These are phyloP conservation scores for Sarocladium strictum DNA, from an alignment of 2,329 filamentous ascomycete species.

Conservation along the genomic window DNA sequence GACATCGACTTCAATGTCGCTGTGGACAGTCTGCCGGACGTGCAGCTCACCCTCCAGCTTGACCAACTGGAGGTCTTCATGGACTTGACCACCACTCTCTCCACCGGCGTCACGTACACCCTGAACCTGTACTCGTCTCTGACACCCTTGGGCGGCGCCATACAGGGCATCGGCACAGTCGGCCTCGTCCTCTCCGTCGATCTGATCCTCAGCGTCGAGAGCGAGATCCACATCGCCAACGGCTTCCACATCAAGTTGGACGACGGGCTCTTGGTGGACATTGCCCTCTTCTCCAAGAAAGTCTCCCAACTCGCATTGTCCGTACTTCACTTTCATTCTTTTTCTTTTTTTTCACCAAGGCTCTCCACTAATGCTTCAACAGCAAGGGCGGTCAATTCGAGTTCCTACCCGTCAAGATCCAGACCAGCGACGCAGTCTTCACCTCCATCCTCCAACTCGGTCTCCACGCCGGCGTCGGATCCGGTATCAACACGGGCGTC, in stretches of 20 bases:
- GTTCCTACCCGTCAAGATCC: slow-evolving; percentile 48
- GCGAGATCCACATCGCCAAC: slow-evolving; percentile 42
- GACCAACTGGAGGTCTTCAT: slow-evolving; percentile 48
- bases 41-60: slow-evolving; percentile 38
- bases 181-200: slow-evolving; percentile 45
- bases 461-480: slow-evolving; percentile 11
- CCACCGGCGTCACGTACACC: slow-evolving; percentile 36
- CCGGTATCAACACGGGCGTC: slow-evolving; percentile 14
- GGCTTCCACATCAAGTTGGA: slow-evolving; percentile 52
- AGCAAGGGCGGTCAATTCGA: slow-evolving; percentile 49
- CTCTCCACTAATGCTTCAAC: not conserved
- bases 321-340: slow-evolving; percentile 19
- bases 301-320: slow-evolving; percentile 44
- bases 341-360: too few relatives aligned
- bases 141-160: slow-evolving; percentile 33
- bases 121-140: slow-evolving; percentile 43
- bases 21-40: slow-evolving; percentile 34
- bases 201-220: slow-evolving; percentile 42
- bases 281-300: slow-evolving; percentile 44
- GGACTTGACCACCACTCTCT: slow-evolving; percentile 36
- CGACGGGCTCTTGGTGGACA: slow-evolving; percentile 39
- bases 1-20: slow-evolving; percentile 38
- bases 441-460: slow-evolving; percentile 38
- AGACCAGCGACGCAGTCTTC: slow-evolving; percentile 34
- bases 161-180: slow-evolving; percentile 32